A percentile compares a stretch with the other conserved stretches of the same genome.
Evolutionary conservation across 2,329 filamentous ascomycete genomes (phyloP).

Genomic region (Dendrostoma leiphaemia): DNA sequence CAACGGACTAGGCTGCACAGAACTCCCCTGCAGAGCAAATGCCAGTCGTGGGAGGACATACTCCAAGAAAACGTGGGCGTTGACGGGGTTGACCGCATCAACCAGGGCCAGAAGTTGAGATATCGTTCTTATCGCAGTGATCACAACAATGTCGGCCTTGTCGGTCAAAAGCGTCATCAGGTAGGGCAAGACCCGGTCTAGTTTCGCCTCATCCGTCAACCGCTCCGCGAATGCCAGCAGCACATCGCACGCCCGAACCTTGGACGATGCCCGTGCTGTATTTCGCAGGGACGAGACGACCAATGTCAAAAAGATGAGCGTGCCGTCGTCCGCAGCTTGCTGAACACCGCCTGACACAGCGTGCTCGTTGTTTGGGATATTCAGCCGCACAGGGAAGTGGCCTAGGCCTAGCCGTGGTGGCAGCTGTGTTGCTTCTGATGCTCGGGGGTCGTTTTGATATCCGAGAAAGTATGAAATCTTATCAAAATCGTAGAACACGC

Average conservation of each 20-base stretch:
- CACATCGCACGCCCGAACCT: conserved; percentile 85
- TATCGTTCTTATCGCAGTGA: conserved; percentile 80
- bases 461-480: conserved; percentile 95
- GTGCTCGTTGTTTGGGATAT: conserved; percentile 82
- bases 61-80: conserved; percentile 67
- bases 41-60: conserved; percentile 67
- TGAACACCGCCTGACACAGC: conserved; percentile 59
- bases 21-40: conserved; percentile 45
- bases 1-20: conserved; percentile 59
- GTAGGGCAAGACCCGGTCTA: conserved; percentile 91
- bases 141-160: conserved; percentile 77
- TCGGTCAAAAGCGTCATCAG: conserved; percentile 81
- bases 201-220: conserved; percentile 90
- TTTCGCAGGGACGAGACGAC: conserved; percentile 87
- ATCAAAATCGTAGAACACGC: conserved; percentile 92
- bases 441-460: conserved; percentile 54
- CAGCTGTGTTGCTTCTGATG: conserved; percentile 29
- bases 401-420: conserved; percentile 52
- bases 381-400: conserved; percentile 78
- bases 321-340: conserved; percentile 77
- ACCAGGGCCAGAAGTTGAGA: conserved; percentile 88
- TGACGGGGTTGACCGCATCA: conserved; percentile 77
- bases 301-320: conserved; percentile 85
- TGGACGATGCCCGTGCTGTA: conserved; percentile 83
- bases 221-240: conserved; percentile 88